Evolutionary conservation across 2,329 filamentous ascomycete species (phyloP), one percentile per base, ranked within the genome.

Genomic region (Exophiala aquamarina): DNA sequence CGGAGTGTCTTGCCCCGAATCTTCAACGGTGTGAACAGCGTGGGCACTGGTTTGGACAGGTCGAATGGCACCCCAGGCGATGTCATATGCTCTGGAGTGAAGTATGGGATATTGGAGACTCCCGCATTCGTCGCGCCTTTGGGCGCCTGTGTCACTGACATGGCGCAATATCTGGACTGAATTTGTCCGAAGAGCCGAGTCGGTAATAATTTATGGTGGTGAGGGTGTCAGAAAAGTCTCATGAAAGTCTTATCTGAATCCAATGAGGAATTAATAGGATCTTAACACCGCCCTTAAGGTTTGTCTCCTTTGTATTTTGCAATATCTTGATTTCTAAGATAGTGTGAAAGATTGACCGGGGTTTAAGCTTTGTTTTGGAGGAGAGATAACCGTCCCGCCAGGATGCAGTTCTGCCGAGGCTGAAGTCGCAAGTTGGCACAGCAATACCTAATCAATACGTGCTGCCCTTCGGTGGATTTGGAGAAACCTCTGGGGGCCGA

Each of bases 1-100:
- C 70, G 68, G 18, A 83, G 67, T 31, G 70, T 72, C 45, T 81
- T 58, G 50, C 68, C 70, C 44, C 80, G 76, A 57, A 81, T 77
- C 47, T 65, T 71, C 52, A 83, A 66, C 9, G 81, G 81, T 2
- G 42, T 52, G 44, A 60, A 60, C 13, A 60, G 56, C 3, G 54
- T 60, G 10, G 56, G 56, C 11, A 49, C 47, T 17, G 40, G 45
- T 13, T 42, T 14, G 19, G 51, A 39, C n/a, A 32, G 20, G 10
- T 37, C 41, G 39, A 52, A 47, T 14, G 53, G 52, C 9, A 43
- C 28, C 6, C 57, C 57, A 4, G 57, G 57, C 21, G 44, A 33
- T 3, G 35, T 29, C 8, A 18, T 26, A 45, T 59, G 57, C 11
- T 40, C 29, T 2, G 57, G 57, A 4, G 56, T 59, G 48, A 57